Evolutionary conservation across 2,329 filamentous ascomycete genomes (phyloP).

Genomic region (Stachybotrys chlorohalonatus): DNA sequence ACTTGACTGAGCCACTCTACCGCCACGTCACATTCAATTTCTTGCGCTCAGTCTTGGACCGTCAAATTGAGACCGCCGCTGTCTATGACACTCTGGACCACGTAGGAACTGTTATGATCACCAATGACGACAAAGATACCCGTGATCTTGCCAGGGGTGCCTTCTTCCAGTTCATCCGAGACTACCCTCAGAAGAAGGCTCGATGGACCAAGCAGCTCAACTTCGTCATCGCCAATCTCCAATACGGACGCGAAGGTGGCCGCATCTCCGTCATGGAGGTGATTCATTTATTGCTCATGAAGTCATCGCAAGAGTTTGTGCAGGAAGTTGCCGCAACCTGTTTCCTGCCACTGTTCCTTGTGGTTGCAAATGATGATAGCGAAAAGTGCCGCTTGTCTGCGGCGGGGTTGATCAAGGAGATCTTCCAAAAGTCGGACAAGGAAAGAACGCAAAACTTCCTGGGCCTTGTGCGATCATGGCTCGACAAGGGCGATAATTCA

Average conservation of each 20-base stretch:
- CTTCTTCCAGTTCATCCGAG: slow-evolving; percentile 88
- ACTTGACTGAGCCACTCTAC: slow-evolving; percentile 85
- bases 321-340: slow-evolving; percentile 74
- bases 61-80: slow-evolving; percentile 74
- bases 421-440: slow-evolving; percentile 70
- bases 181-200: slow-evolving; percentile 87
- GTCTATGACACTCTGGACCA: slow-evolving; percentile 91
- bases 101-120: slow-evolving; percentile 88
- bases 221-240: slow-evolving; percentile 83
- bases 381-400: slow-evolving; percentile 78
- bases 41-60: slow-evolving; percentile 74
- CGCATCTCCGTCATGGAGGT: slow-evolving; percentile 90
- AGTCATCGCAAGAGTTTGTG: slow-evolving; percentile 71
- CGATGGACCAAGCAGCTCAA: slow-evolving; percentile 82
- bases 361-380: slow-evolving; percentile 82
- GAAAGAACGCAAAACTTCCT: slow-evolving; percentile 65
- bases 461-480: slow-evolving; percentile 62
- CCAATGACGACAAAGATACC: slow-evolving; percentile 82
- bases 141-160: slow-evolving; percentile 80
- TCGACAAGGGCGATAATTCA: slow-evolving; percentile 64
- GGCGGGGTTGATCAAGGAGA: slow-evolving; percentile 66
- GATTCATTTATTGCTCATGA: slow-evolving; percentile 75
- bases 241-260: slow-evolving; percentile 82
- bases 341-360: slow-evolving; percentile 79
- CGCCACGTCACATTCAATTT: slow-evolving; percentile 95